Conservation (phyloP, 768 basidiomycete genomes). For the Suillus plorans region DNA sequence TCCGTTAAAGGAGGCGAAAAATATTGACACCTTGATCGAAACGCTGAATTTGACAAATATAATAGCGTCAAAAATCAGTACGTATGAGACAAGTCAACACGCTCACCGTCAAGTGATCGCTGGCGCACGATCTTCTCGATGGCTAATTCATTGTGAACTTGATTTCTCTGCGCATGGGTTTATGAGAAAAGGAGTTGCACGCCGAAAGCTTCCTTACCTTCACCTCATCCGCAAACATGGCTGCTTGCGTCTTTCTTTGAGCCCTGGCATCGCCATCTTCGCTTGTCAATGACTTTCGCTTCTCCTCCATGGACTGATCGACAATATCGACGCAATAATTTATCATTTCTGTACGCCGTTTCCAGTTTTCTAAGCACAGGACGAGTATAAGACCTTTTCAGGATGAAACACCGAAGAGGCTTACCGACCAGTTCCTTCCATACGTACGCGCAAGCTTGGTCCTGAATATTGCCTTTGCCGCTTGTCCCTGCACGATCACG, state of each 20-base stretch:
- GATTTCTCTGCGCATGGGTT: constrained; percentile 50
- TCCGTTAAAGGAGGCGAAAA: constrained; percentile 68
- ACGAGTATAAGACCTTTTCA: constrained; percentile 16
- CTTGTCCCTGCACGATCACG: constrained; percentile 52
- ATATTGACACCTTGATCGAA: constrained; percentile 76
- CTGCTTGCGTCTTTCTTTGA: constrained; percentile 53
- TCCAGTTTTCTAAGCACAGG: constrained; percentile 58
- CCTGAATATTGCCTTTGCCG: constrained; percentile 57
- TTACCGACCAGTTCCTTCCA: constrained; percentile 81
- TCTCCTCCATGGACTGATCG: constrained; percentile 61
- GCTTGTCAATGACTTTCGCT: constrained; percentile 44
- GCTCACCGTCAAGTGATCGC: constrained; percentile 68
- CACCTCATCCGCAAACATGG: constrained; percentile 64
- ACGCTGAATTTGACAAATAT: constrained; percentile 47
- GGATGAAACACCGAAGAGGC: constrained; percentile 26
- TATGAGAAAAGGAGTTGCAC: constrained; percentile 4
- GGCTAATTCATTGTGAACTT: constrained; percentile 71
- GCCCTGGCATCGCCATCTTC: constrained; percentile 43
- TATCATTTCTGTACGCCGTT: constrained; percentile 68
- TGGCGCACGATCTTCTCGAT: constrained; percentile 72
- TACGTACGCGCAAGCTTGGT: constrained; percentile 70
- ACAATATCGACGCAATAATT: constrained; percentile 73
- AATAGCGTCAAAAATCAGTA: constrained; percentile 15
- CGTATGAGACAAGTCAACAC: constrained; percentile 12
- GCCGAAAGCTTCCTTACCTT: constrained; percentile 49